Evolutionary conservation across 306 rosid species (phyloP).

Genomic region (Styphnolobium japonicum): DNA sequence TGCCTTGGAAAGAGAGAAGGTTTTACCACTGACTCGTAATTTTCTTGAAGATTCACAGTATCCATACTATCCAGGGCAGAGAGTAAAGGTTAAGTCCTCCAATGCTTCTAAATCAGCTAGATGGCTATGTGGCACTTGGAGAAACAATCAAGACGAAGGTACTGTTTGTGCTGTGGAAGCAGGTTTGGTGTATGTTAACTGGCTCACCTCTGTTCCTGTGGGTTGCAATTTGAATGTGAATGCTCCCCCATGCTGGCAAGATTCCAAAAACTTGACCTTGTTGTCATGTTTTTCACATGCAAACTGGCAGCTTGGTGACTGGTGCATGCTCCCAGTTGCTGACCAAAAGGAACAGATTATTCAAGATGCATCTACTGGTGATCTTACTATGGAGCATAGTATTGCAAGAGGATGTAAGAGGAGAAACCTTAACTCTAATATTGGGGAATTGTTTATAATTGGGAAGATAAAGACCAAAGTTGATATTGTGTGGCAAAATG

Average conservation of each 20-base stretch:
- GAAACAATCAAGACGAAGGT: slow-evolving; percentile 68
- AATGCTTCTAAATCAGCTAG: slow-evolving; percentile 56
- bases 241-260: slow-evolving; percentile 62
- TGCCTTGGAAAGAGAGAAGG: slow-evolving; percentile 59
- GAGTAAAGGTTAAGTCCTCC: slow-evolving; percentile 61
- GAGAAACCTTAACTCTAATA: slow-evolving; percentile 37
- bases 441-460: slow-evolving; percentile 56
- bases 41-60: slow-evolving; percentile 71
- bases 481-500: slow-evolving; percentile 90
- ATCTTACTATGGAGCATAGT: slow-evolving; percentile 33
- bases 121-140: slow-evolving; percentile 87
- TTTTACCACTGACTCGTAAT: slow-evolving; percentile 59
- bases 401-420: slow-evolving; percentile 40
- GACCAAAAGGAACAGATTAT: slow-evolving; percentile 31
- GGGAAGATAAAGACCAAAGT: slow-evolving; percentile 81
- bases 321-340: slow-evolving; percentile 66
- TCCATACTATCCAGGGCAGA: slow-evolving; percentile 93
- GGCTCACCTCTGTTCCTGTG: slow-evolving; percentile 64
- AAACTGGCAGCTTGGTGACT: slow-evolving; percentile 96
- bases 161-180: slow-evolving; percentile 77
- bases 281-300: slow-evolving; percentile 67
- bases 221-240: slow-evolving; percentile 39
- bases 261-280: slow-evolving; percentile 60
- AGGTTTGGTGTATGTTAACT: slow-evolving; percentile 68
- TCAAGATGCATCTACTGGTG: slow-evolving; percentile 27